Evolutionary conservation across 2,329 filamentous ascomycete species (phyloP), one percentile per base, ranked within the genome.

Genomic region (Didymella keratinophila): DNA sequence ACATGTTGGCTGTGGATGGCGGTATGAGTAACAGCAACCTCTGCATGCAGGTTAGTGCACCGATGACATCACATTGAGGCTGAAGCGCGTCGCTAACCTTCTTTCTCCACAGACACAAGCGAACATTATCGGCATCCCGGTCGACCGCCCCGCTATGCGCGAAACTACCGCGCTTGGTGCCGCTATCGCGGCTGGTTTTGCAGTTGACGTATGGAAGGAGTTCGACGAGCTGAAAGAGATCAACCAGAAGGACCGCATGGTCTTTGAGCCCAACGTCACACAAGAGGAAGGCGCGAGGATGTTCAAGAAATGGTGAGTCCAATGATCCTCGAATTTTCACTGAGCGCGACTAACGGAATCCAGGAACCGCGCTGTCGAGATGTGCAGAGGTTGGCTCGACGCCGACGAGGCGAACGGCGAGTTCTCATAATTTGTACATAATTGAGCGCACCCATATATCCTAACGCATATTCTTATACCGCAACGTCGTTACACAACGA

Each of bases 121-220:
- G 62, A 89, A 96, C 78, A 85, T 97, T 49, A 92, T 90, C 68
- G 87, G 88, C 55, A 95, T 96, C 66, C 89, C 89, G 27, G 90
- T 97, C 60, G 87, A 93, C 75, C 87, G 93, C 23, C 93, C 93
- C 0, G 84, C 87, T 55, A 96, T 97, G 93, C 89, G 91, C 56
- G 93, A 97, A 80, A 96, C 92, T 4, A 97, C 93, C 1, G 90
- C 92, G 0, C 84, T 97, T 2, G 93, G 93, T 25, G 92, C 93
- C 14, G 93, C 93, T 46, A 94, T 96, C 68, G 92, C 93, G 16
- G 93, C 93, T 9, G 93, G 91, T n/a, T 87, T 96, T 59, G 92
- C 92, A 9, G 87, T 91, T 12, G 88, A 86, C 43, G 86, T 94
- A 32, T 96, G 92, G 91, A 84, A 86, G 62, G 84, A 87, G 70